Evolutionary conservation across 2,329 filamentous ascomycete species (phyloP).

Genomic region (Colletotrichum gigasporum): DNA sequence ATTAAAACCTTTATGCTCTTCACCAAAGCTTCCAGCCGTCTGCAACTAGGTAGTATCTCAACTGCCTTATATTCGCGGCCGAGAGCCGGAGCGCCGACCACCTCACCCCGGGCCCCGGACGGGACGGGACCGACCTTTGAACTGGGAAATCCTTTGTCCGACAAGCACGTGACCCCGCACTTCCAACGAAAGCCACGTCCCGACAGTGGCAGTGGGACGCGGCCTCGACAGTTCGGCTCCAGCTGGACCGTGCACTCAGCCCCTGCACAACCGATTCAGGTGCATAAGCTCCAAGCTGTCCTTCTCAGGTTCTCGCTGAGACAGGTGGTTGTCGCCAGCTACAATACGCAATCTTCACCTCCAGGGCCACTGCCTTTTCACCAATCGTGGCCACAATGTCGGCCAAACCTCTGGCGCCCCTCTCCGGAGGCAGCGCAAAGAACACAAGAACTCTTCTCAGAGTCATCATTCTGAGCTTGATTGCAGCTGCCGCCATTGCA

Average conservation of each 20-base stretch:
- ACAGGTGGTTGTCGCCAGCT: constrained; percentile 29
- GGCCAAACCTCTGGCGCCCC: constrained; percentile 57
- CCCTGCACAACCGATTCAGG: constrained; percentile 28
- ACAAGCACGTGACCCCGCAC: constrained; percentile 15
- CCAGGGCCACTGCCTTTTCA: constrained; percentile 26
- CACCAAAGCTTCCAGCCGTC: not conserved
- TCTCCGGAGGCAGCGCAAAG: constrained; percentile 81
- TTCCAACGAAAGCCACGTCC: constrained; percentile 5
- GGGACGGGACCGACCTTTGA: not conserved
- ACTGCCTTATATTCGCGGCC: not conserved
- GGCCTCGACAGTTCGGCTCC: constrained; percentile 20
- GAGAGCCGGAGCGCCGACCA: constrained; percentile 1
- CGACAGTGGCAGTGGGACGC: not conserved
- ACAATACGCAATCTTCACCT: constrained; percentile 30
- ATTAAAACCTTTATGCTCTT: not conserved
- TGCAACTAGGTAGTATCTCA: no score
- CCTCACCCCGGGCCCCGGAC: not conserved
- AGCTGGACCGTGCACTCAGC: constrained; percentile 22
- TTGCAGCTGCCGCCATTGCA: constrained; percentile 89
- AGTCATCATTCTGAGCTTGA: constrained; percentile 88
- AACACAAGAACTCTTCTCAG: constrained; percentile 87
- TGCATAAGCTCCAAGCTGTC: constrained; percentile 56
- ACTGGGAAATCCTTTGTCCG: constrained; percentile 25
- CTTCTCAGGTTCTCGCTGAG: constrained; percentile 39
- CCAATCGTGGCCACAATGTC: constrained; percentile 53